phyloP scores from a whole-genome alignment of 805 yeast species.

The Starmera quercuum region DNA sequence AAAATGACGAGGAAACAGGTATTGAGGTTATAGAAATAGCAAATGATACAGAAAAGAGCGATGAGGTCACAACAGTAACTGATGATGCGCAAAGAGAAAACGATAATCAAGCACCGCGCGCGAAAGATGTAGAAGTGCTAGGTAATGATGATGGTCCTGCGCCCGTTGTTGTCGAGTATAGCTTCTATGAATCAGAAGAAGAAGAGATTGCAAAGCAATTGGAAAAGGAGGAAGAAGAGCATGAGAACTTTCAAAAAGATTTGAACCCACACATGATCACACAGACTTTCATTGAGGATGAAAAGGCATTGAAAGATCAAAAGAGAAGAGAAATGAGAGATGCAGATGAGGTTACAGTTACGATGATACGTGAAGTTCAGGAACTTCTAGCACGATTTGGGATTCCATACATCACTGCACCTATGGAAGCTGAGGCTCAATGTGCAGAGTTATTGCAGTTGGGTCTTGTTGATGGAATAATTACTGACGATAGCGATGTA shows the following conservation, averaged over 20 bases:
- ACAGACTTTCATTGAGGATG: slow-evolving; percentile 24
- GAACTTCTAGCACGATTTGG: slow-evolving; percentile 84
- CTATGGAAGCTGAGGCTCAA: slow-evolving; percentile 99
- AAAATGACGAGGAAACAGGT: slow-evolving; percentile 4
- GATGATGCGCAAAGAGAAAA: too few species aligned
- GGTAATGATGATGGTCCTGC: neutral
- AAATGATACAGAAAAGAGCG: neutral
- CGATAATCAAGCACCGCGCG: slow-evolving; percentile 11
- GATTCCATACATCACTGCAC: slow-evolving; percentile 90
- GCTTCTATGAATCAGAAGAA: slow-evolving; percentile 74
- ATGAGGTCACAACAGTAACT: neutral
- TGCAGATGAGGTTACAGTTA: slow-evolving; percentile 81
- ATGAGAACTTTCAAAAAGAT: slow-evolving; percentile 48
- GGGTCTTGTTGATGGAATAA: slow-evolving; percentile 83
- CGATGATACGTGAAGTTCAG: slow-evolving; percentile 87
- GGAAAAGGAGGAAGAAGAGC: slow-evolving; percentile 64
- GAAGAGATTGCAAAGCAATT: slow-evolving; percentile 55
- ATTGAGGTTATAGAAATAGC: slow-evolving; percentile 7
- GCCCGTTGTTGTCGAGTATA: slow-evolving; percentile 40
- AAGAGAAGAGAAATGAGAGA: slow-evolving; percentile 69
- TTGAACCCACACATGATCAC: slow-evolving; percentile 21
- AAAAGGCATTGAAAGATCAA: slow-evolving; percentile 48
- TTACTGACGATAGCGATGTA: slow-evolving; percentile 97
- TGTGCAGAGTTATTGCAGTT: slow-evolving; percentile 75
- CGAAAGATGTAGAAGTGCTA: neutral